Base-by-base conservation (phyloP, 2,329 filamentous ascomycete genomes). In the Penicillium sclerotigenum region DNA sequence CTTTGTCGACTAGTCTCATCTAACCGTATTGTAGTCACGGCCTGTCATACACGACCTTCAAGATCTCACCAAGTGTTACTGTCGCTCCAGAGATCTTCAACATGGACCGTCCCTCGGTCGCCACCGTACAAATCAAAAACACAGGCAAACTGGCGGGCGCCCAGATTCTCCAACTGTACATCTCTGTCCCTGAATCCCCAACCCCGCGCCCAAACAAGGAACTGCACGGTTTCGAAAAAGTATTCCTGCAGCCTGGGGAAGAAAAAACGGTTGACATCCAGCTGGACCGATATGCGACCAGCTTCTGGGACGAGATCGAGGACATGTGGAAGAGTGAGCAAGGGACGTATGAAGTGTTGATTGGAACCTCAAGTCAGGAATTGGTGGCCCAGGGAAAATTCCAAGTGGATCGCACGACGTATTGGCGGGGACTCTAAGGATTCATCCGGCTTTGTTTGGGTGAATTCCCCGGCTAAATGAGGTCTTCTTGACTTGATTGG, bases 11-110 rank as follows among this genome's bases (percentile, higher is more conserved):
- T 41, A 33, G 33, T 28, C 26, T 26, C 5, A 20, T 57, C 47
- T 47, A 50, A 37, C 7, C 29, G 16, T 22, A 2, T 28, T 40
- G 9, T 38, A 60, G 89, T 8, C 85, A 90, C 64, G 89, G 89
- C 1, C 79, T 93, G 2, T 88, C 86, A 16, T 92, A 91, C 73
- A 90, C 88, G 0, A 83, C 76, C 0, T 92, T 92, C 68, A 63
- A 69, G 7, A 79, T 81, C 61, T 81, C 77, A 38, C 73, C 85
- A 0, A 58, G 52, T 1, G 58, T 62, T 47, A 67, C 38, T 26
- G 61, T 54, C 26, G 43, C 57, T 10, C 58, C 64, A 9, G 56
- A 57, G 26, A 52, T 46, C 13, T 64, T 84, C 18, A 70, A 71
- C 1, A 72, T 75, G 0, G 65, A 66, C 0, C 73, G 81, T n/a